Conservation (phyloP, 1,284 basidiomycete species). For the Irpex sp. region DNA sequence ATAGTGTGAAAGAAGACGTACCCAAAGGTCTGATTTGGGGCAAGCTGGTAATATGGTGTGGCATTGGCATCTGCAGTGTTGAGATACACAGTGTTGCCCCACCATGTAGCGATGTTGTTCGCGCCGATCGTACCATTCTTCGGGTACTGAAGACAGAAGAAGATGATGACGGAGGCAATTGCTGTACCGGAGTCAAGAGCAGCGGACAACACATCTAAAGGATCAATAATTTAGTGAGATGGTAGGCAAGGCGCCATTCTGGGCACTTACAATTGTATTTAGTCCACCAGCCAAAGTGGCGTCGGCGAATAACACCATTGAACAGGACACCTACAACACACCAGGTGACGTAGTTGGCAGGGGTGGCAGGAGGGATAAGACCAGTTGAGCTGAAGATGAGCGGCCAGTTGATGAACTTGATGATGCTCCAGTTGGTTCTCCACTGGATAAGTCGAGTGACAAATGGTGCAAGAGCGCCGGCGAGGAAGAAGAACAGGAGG, state of each 20-base stretch:
- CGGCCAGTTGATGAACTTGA: conserved; percentile 47
- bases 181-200: conserved; percentile 63
- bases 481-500: conserved; percentile 53
- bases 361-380: conserved; percentile 47
- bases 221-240: neutral
- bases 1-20: too few species aligned
- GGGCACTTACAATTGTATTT: conserved; percentile 41
- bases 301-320: conserved; percentile 49
- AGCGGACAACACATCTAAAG: conserved; percentile 50
- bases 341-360: conserved; percentile 46
- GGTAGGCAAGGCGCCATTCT: neutral
- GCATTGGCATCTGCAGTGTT: conserved; percentile 40
- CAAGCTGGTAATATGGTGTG: conserved; percentile 27
- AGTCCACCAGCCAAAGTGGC: conserved; percentile 51
- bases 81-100: conserved; percentile 62
- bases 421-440: conserved; percentile 39
- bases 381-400: conserved; percentile 52
- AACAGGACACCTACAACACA: conserved; percentile 49
- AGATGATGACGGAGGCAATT: conserved; percentile 53
- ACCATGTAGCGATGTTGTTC: conserved; percentile 57
- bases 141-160: conserved; percentile 69
- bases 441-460: conserved; percentile 33
- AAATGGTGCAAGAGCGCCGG: conserved; percentile 46
- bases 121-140: conserved; percentile 55
- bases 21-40: conserved; percentile 37